Base-by-base conservation (phyloP, 108 stramenopile genomes). In the Fistulifera solaris region DNA sequence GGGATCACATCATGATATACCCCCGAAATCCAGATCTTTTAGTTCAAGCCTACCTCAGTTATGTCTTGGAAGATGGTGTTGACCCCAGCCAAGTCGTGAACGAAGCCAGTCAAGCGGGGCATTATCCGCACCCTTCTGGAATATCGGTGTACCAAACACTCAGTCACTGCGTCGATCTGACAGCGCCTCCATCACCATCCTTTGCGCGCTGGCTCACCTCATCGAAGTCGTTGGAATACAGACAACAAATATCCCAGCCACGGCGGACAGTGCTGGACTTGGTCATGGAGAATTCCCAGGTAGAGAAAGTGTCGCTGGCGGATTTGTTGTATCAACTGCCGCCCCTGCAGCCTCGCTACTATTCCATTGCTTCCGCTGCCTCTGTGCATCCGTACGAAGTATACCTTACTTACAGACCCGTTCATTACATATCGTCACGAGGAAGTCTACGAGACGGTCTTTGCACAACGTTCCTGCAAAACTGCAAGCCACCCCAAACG, bases 1-100 rank as follows among this genome's bases (percentile, higher is more conserved):
- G 83, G 0, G 83, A 85, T 52, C 83, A 85, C 44, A 58, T 81
- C 38, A 42, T 73, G 35, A 52, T 85, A 10, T 85, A 81, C 67
- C 80, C 83, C 26, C 70, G 72, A 22, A 85, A 85, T 53, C 55
- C 74, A 0, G 65, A 68, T 15, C 64, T 46, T 25, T 58, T 80
- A 18, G 72, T 73, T 7, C 64, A 82, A 5, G 73, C 68, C 23
- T 76, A 71, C 50, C 25, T 57, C 23, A 27, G 35, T 44, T 26
- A 44, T 8, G 48, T 59, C 26, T 38, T 73, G 45, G 28, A 69
- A 15, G 68, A 76, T 52, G 31, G 31, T 8, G 78, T 80, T 0
- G 67, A 74, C 63, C 66, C 69, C 27, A 61, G 78, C 67, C 63
- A 72, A 16, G 56, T 73, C 21, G 73, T 80, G 43, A 35, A 52